Percentiles rank a stretch among this genome's conserved stretches.
Evolutionary conservation across 106 monocot genomes (phyloP).

Genomic region (Dioscorea zingiberensis): DNA sequence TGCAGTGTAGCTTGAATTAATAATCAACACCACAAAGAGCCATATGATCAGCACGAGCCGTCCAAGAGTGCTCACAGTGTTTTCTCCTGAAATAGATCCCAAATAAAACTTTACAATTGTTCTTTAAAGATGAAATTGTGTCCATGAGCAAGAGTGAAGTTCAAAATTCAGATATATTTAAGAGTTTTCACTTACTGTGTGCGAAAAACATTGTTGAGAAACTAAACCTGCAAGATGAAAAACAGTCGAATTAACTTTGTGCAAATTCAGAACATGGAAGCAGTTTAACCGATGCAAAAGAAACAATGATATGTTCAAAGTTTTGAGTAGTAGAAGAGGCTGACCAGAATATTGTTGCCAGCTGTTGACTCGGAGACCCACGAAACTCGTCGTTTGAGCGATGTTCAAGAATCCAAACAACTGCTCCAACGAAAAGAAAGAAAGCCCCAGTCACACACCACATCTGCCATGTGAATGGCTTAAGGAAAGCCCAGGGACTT

Average conservation of each 20-base stretch:
- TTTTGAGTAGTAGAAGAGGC: not conserved
- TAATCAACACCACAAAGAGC: conserved; percentile 86
- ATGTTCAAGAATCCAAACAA: conserved; percentile 38
- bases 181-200: conserved; percentile 59
- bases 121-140: too few relatives aligned
- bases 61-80: conserved; percentile 68
- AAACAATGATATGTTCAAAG: too few relatives aligned
- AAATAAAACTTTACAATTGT: not conserved
- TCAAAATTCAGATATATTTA: too few relatives aligned
- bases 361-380: conserved; percentile 21
- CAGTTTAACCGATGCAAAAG: too few relatives aligned
- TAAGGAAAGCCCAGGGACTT: conserved; percentile 27
- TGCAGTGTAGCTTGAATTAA: conserved; percentile 95
- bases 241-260: too few relatives aligned
- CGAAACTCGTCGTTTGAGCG: conserved; percentile 20
- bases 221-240: conserved; percentile 77
- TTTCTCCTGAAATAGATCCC: conserved; percentile 43
- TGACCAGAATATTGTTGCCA: conserved; percentile 30
- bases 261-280: too few relatives aligned
- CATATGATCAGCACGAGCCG: conserved; percentile 81
- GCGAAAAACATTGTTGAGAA: conserved; percentile 98
- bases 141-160: too few relatives aligned
- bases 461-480: conserved; percentile 26
- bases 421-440: conserved; percentile 29
- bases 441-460: conserved; percentile 26